These are phyloP conservation scores for Paramecium tetraurelia DNA, from an alignment of 73 alveolate species.

Conservation along the genomic window DNA sequence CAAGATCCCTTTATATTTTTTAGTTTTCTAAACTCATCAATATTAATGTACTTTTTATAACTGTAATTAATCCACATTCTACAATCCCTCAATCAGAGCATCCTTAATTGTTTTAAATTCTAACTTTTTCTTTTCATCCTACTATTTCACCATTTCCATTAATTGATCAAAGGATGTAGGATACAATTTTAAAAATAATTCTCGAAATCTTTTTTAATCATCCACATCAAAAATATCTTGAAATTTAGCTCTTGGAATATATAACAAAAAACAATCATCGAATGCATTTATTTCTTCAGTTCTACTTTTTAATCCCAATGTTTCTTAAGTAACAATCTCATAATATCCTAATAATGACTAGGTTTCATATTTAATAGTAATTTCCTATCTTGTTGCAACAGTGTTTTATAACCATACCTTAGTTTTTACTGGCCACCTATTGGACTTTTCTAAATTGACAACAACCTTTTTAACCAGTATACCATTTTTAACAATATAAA, in stretches of 20 bases:
- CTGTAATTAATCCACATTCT: neutral
- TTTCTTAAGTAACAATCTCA: constrained; percentile 37
- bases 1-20: neutral
- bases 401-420: constrained; percentile 24
- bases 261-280: constrained; percentile 35
- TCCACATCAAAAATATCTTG: constrained; percentile 51
- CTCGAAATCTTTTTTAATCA: constrained; percentile 26
- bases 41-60: neutral
- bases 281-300: constrained; percentile 57
- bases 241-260: neutral
- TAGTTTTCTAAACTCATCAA: neutral
- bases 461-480: constrained; percentile 11
- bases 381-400: neutral
- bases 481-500: constrained; percentile 22
- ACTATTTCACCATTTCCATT: constrained; percentile 28
- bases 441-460: neutral
- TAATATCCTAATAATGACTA: constrained; percentile 49
- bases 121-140: constrained; percentile 35
- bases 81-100: neutral
- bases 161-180: constrained; percentile 47
- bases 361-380: constrained; percentile 19
- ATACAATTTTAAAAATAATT: neutral
- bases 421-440: constrained; percentile 25
- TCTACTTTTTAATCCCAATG: constrained; percentile 1
- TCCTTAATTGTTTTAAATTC: neutral